Percentiles rank a stretch among this genome's conserved stretches.
phyloP scores from a whole-genome alignment of 2,329 filamentous ascomycete genomes.

The Nectriaceae sp. region DNA sequence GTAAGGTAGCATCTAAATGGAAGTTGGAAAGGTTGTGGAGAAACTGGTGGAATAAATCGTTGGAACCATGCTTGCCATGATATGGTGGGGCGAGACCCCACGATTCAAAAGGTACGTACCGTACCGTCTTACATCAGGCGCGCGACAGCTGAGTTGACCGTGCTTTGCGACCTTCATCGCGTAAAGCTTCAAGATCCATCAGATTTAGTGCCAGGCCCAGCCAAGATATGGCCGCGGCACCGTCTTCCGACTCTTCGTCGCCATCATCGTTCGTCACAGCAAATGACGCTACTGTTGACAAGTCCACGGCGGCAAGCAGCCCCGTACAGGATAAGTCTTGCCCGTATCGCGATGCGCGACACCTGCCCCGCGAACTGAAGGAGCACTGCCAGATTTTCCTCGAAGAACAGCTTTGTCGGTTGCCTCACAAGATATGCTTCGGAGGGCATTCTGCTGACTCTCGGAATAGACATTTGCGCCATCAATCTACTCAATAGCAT shows the following conservation, averaged over 20 bases:
- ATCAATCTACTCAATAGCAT: constrained; percentile 66
- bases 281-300: constrained; percentile 26
- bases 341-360: constrained; percentile 54
- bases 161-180: constrained; percentile 5
- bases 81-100: too few species aligned
- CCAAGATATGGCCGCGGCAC: constrained; percentile 23
- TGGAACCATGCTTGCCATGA: too few species aligned
- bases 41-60: too few species aligned
- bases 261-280: constrained; percentile 40
- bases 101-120: too few species aligned
- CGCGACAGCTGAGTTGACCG: too few species aligned
- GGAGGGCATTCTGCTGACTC: constrained; percentile 2
- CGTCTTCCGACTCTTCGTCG: constrained; percentile 31
- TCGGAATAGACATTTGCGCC: constrained; percentile 41
- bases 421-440: constrained; percentile 1
- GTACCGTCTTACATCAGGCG: too few species aligned
- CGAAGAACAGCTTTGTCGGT: constrained; percentile 71
- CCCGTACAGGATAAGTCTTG: constrained; percentile 31
- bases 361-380: constrained; percentile 63
- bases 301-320: constrained; percentile 40
- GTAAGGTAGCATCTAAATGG: too few species aligned
- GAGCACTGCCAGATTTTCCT: constrained; percentile 71
- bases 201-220: constrained; percentile 3
- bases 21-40: too few species aligned
- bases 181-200: constrained; percentile 15